Evolutionary conservation across 805 yeast genomes (phyloP), one percentile per base, ranked within the genome.

Genomic region (Zygosaccharomyces bailii): DNA sequence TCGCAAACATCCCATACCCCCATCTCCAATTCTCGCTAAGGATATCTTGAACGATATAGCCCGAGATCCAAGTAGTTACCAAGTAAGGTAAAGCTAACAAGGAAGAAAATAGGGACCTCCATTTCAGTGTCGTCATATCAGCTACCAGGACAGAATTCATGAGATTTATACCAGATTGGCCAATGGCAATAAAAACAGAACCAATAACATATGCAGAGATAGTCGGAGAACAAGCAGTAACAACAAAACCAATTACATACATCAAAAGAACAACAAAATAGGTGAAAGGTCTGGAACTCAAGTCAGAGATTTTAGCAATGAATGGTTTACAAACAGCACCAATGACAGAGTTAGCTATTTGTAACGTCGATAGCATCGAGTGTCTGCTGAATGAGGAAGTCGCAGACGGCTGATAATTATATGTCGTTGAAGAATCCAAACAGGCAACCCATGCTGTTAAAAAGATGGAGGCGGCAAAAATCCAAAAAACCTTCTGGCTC

Each of bases 1-100:
- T 66, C 17, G 73, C 68, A 63, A 75, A 75, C 60, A 73, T 66
- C 40, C 77, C 78, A 52, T 69, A 74, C 20, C 78, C 80, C 75
- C 76, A 71, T 57, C 78, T 67, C 82, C 82, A 77, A 34, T 69
- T 66, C 19, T 48, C 43, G 31, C 50, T 51, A 11, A 63, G 53
- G 17, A 73, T 56, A 24, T 63, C 59, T 4, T 54, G 50, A 7
- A 57, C 70, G 46, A 70, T 68, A 4, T 56, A 60, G 42, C 76
- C 76, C n/a, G 72, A 54, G 45, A 69, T 56, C 74, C 74, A 73
- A 17, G 69, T 61, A 42, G 65, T 72, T 48, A 67, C 61, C 43
- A 72, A 53, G 49, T 59, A 73, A 17, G 77, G 78, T 9, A 69
- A 46, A 30, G 69, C 55, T 7, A 70, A 63, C 11, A 71, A 40